Evolutionary conservation across 140 eudicot genomes (phyloP).

Genomic region (Ambrosia hybrid): DNA sequence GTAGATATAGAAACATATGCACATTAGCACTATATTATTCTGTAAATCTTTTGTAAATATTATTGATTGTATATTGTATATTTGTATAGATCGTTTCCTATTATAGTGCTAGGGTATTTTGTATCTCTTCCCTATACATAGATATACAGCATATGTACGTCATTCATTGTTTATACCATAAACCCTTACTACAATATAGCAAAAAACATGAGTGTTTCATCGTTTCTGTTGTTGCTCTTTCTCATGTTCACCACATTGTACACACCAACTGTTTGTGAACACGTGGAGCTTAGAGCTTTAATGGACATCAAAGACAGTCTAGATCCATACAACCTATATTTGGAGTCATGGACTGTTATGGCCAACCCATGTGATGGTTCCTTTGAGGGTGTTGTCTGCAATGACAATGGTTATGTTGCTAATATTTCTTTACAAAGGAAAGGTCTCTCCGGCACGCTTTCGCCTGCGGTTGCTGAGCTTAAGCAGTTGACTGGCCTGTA

Average conservation of each 20-base stretch:
- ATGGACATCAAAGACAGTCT: conserved; percentile 67
- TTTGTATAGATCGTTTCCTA: too few relatives aligned
- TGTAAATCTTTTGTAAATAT: too few relatives aligned
- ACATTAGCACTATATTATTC: too few relatives aligned
- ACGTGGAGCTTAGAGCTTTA: conserved; percentile 54
- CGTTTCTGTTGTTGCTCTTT: conserved; percentile 34
- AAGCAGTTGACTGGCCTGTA: conserved; percentile 77
- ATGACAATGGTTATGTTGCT: conserved; percentile 71
- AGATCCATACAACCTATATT: conserved; percentile 62
- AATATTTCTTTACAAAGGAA: conserved; percentile 88
- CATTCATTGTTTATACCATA: too few relatives aligned
- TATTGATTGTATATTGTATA: too few relatives aligned
- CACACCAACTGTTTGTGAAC: conserved; percentile 34
- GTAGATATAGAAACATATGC: too few relatives aligned
- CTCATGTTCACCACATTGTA: conserved; percentile 24
- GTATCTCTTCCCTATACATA: too few relatives aligned
- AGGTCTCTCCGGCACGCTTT: conserved; percentile 78
- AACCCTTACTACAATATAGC: too few relatives aligned
- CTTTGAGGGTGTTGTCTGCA: conserved; percentile 82
- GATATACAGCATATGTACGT: too few relatives aligned
- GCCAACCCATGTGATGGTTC: conserved; percentile 79
- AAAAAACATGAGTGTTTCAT: conserved; percentile 18
- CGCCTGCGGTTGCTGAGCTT: conserved; percentile 69
- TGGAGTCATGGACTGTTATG: conserved; percentile 60
- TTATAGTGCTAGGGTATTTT: too few relatives aligned